These are phyloP conservation scores for Fusarium newnesense DNA, from an alignment of 2,329 filamentous ascomycete genomes.

Conservation along the genomic window DNA sequence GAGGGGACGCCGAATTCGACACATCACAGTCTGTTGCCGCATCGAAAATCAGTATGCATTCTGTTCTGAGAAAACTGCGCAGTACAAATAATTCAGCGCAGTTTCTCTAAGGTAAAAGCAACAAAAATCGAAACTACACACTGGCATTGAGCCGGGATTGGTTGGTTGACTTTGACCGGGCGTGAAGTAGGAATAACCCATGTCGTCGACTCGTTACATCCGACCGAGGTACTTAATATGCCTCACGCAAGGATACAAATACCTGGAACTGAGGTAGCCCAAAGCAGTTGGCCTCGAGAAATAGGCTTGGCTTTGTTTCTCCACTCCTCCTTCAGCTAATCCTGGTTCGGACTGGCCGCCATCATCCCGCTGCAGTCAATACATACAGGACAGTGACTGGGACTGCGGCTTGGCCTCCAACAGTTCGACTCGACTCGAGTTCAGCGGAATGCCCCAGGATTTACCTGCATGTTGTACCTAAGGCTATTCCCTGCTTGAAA, in stretches of 20 bases:
- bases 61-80: not conserved
- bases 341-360: conserved; percentile 35
- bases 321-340: conserved; percentile 36
- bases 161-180: conserved; percentile 11
- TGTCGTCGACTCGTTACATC: conserved; percentile 23
- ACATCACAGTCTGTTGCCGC: not conserved
- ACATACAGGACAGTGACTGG: not conserved
- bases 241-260: conserved; percentile 18
- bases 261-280: conserved; percentile 31
- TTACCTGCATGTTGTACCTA: conserved; percentile 7
- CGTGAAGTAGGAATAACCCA: conserved; percentile 13
- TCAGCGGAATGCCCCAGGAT: not conserved
- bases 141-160: conserved; percentile 16
- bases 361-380: conserved; percentile 19
- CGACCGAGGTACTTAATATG: conserved; percentile 26
- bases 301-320: conserved; percentile 15
- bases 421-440: not conserved
- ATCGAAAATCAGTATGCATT: conserved; percentile 1
- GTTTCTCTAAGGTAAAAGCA: conserved; percentile 28
- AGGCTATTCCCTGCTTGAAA: not conserved
- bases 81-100: not conserved
- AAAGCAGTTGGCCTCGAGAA: conserved; percentile 26
- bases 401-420: not conserved
- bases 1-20: conserved; percentile 12
- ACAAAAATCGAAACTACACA: conserved; percentile 31